Evolutionary conservation across 768 basidiomycete species (phyloP), one percentile per base, ranked within the genome.

Genomic region (Serendipita vermifera): DNA sequence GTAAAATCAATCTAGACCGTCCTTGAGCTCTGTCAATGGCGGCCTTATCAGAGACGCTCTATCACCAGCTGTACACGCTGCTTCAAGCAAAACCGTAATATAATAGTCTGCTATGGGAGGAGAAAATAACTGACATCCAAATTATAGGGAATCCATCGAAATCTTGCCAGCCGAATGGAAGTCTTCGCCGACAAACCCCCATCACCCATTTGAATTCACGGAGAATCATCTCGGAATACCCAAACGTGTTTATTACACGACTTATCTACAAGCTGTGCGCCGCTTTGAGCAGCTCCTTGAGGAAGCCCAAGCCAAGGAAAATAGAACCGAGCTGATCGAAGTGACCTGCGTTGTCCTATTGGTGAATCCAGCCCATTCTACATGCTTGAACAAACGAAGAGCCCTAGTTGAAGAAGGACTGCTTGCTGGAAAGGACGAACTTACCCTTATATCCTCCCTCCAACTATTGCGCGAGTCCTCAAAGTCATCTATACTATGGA

Each of bases 401-500:
- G 67, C 64, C 15, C 73, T 83, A 22, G 68, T 83, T 17, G 59
- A 62, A n/a, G 57, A 60, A 2, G 69, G 68, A 1, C 9, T 61
- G 3, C 64, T 79, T 15, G 65, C 73, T 32, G 63, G 72, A 6
- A 57, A 64, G n/a, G 58, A 65, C 32, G 84, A 87, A 59, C 69
- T 86, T 26, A 58, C 56, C 22, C 74, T 73, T 32, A 71, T 70
- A 31, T 66, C 70, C 22, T 71, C 79, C 24, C 66, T 82, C 38
- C 70, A 76, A 29, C 75, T 78, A 22, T 73, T 73, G 38, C 73
- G 69, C 3, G 75, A 80, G 24, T 77, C 73, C 61, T 74, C 77
- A 22, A 87, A 85, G 67, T 76, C 83, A 61, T 79, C 80, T 1
- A 74, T 80, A 26, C 62, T 85, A 26, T 87, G 85, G 85, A 72